Base-by-base conservation (phyloP, 495 filamentous ascomycete species). In the Penicillium coprophilum region DNA sequence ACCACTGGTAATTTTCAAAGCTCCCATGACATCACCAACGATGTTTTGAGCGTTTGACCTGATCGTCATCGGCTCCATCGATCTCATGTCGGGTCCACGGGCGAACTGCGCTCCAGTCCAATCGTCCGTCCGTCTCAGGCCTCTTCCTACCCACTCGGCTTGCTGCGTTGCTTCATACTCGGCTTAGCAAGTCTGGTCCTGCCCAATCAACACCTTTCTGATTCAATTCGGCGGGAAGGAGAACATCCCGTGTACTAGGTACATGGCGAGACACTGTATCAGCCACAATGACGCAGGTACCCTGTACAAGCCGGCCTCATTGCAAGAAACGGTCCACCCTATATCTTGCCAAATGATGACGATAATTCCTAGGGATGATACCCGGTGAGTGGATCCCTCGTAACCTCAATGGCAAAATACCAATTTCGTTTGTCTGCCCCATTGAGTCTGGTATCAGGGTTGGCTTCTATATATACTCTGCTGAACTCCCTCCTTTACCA, bases 61-160 rank as follows among this genome's bases (percentile, higher is more conserved):
- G 67, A 72, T 72, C 71, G 69, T 74, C 70, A 76, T 73, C 63
- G 66, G 64, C 71, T 68, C 70, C 66, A 70, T 65, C 67, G 65
- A 71, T 75, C 70, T 69, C 47, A 65, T 61, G 60, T 65, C 59
- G 60, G 60, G 47, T 61, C 68, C 66, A 66, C 63, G 70, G 69
- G 61, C 56, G 62, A 63, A 64, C 60, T 56, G 53, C 48, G 20
- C 30, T 58, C 45, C 32, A 47, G 28, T 11, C 70, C 72, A 75
- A 73, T 75, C n/a, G 54, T 11, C 44, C 13, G 24, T 34, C 45
- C 56, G 55, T 40, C 52, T 60, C 64, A 57, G 38, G 21, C 49
- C 34, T 47, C 45, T 57, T 65, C 57, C 65, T 58, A 48, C 61
- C 71, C 71, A 71, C 62, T 70, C 53, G 62, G 31, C 55, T 36